Percentiles rank a stretch among this genome's conserved stretches.
Conservation (phyloP, 352 stramenopile genomes). For the Plasmopara muralis region DNA sequence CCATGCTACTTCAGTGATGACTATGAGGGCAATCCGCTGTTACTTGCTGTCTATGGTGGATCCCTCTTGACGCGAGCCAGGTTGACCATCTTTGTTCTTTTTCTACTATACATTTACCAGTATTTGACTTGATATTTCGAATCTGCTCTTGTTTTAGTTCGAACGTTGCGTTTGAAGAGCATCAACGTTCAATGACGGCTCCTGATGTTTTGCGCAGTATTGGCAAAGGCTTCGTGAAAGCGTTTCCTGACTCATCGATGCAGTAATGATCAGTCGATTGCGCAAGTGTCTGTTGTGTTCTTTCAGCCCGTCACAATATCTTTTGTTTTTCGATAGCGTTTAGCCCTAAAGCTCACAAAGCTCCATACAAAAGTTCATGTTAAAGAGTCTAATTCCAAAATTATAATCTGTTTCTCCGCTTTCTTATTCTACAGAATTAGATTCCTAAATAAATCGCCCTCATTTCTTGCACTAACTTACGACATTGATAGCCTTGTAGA, state of each 20-base stretch:
- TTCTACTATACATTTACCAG: neutral
- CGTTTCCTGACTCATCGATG: conserved; percentile 16
- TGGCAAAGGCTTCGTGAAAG: conserved; percentile 47
- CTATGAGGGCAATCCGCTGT: conserved; percentile 41
- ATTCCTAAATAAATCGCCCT: too few relatives aligned
- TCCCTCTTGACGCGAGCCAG: conserved; percentile 77
- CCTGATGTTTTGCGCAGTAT: conserved; percentile 73
- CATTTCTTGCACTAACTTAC: conserved; percentile 37
- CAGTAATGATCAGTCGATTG: neutral
- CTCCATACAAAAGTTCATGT: too few relatives aligned
- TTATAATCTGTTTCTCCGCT: too few relatives aligned
- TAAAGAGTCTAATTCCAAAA: too few relatives aligned
- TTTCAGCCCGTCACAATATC: conserved; percentile 5
- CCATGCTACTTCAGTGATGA: conserved; percentile 12
- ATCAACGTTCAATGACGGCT: conserved; percentile 76
- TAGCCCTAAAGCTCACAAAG: conserved; percentile 10
- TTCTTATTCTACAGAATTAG: too few relatives aligned
- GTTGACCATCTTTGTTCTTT: conserved; percentile 19
- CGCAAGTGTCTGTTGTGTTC: neutral
- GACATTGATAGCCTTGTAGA: conserved; percentile 54
- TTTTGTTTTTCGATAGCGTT: conserved; percentile 28
- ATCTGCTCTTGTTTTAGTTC: conserved; percentile 22
- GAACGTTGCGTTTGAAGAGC: conserved; percentile 52
- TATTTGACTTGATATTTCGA: conserved; percentile 3
- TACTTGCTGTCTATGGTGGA: conserved; percentile 70